phyloP scores from a whole-genome alignment of 352 stramenopile species.

The Phytophthora sp. region DNA sequence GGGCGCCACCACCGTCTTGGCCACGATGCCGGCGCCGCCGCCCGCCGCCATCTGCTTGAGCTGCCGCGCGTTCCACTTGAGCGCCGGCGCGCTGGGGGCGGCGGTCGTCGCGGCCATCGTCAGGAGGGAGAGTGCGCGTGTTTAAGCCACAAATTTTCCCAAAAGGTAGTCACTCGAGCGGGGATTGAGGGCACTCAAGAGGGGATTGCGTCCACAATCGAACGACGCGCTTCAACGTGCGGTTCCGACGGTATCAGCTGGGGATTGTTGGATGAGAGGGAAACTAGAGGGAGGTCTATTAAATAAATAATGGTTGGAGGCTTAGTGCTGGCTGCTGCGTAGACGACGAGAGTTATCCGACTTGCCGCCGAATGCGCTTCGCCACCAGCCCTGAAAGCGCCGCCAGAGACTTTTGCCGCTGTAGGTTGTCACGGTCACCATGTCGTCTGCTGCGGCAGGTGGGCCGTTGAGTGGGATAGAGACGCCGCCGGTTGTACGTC shows the following conservation, averaged over 20 bases:
- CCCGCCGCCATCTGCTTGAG: constrained; percentile 74
- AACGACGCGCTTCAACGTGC: background rate
- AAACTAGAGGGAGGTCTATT: background rate
- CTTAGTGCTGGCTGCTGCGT: constrained; percentile 5
- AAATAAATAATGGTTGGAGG: background rate
- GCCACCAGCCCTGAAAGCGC: constrained; percentile 14
- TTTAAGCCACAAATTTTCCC: too few species aligned
- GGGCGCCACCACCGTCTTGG: constrained; percentile 82
- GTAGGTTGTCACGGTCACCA: constrained; percentile 11
- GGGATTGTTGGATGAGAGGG: too few species aligned
- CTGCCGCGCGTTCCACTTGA: constrained; percentile 56
- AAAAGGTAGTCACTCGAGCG: too few species aligned
- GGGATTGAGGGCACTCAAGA: too few species aligned
- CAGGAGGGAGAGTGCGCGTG: background rate
- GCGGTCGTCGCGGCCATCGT: background rate
- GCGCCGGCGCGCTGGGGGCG: background rate
- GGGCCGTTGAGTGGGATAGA: background rate
- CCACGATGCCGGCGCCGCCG: constrained; percentile 73
- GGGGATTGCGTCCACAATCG: background rate
- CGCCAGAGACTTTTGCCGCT: constrained; percentile 5
- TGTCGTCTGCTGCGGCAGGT: background rate
- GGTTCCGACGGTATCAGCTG: too few species aligned
- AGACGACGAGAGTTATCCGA: constrained; percentile 1
- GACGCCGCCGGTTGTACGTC: background rate
- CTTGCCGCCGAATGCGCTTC: background rate